These are phyloP conservation scores for Podila minutissima DNA, from an alignment of 192 early-diverging fungal species.

Conservation along the genomic window DNA sequence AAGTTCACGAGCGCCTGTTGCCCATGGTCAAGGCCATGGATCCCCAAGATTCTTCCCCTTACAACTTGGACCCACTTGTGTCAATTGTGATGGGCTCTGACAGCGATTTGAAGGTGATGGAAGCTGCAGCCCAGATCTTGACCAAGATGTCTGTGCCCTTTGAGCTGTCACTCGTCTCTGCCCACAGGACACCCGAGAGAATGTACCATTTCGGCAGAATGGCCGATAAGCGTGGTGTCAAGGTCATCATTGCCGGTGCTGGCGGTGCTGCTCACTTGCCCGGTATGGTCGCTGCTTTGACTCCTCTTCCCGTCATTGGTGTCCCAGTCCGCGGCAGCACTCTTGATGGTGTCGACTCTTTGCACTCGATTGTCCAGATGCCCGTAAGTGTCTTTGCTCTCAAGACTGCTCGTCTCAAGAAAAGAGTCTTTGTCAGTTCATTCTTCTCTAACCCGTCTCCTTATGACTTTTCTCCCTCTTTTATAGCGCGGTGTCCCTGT, in stretches of 20 bases:
- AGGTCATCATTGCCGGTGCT: conserved; percentile 98
- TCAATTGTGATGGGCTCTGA: conserved; percentile 99
- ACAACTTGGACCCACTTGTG: conserved; percentile 76
- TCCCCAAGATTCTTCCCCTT: conserved; percentile 59
- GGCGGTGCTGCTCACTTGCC: conserved; percentile 99
- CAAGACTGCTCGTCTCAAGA: background rate
- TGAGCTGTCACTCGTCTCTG: conserved; percentile 97
- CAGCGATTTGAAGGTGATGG: conserved; percentile 96
- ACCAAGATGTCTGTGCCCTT: conserved; percentile 92
- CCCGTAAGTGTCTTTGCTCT: conserved; percentile 70
- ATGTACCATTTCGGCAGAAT: conserved; percentile 93
- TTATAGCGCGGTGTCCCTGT: conserved; percentile 96
- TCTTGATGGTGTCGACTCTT: conserved; percentile 96
- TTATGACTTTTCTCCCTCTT: background rate
- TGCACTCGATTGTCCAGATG: conserved; percentile 99
- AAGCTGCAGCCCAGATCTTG: conserved; percentile 88
- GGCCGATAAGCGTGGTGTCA: conserved; percentile 90
- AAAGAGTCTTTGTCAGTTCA: background rate
- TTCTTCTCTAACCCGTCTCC: background rate
- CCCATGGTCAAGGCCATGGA: conserved; percentile 72
- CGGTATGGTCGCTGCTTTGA: conserved; percentile 98
- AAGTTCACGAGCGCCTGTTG: conserved; percentile 71
- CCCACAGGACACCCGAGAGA: conserved; percentile 93
- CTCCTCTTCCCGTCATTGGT: conserved; percentile 97
- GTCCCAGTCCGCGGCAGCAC: conserved; percentile 94